Evolutionary conservation across 345 rosid species (phyloP).

Genomic region (Dipteronia dyeriana): DNA sequence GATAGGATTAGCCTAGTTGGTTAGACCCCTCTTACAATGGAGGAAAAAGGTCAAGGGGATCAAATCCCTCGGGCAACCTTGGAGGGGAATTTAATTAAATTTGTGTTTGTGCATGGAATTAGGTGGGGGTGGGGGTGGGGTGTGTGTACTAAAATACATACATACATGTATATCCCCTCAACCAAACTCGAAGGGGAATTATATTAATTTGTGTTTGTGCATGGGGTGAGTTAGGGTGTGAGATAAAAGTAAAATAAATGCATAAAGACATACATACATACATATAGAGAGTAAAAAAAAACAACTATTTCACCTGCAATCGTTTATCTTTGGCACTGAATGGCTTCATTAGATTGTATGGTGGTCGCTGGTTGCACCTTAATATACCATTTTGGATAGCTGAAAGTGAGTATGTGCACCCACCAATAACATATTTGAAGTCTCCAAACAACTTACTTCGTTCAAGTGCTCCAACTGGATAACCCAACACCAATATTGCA

Average conservation of each 20-base stretch:
- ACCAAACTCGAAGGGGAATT: background rate
- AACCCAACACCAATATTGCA: constrained; percentile 69
- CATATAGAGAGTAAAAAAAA: background rate
- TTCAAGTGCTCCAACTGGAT: constrained; percentile 74
- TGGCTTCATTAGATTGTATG: constrained; percentile 78
- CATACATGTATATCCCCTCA: background rate
- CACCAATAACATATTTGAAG: constrained; percentile 79
- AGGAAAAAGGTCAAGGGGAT: background rate
- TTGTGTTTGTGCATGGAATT: background rate
- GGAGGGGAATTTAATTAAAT: background rate
- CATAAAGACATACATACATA: background rate
- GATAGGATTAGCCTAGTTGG: background rate
- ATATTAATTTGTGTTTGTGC: background rate
- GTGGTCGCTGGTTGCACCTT: constrained; percentile 77
- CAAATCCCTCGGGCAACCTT: background rate
- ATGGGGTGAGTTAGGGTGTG: background rate
- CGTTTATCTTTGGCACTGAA: constrained; percentile 74
- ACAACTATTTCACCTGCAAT: constrained; percentile 41
- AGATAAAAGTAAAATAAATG: background rate
- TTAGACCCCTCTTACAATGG: background rate
- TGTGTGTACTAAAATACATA: background rate
- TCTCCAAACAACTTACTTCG: constrained; percentile 69
- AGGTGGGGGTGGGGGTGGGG: background rate
- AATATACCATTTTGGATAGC: constrained; percentile 85
- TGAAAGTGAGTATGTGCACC: constrained; percentile 72